Evolutionary conservation across 2,329 filamentous ascomycete species (phyloP).

Genomic region (Beauveria sp.): DNA sequence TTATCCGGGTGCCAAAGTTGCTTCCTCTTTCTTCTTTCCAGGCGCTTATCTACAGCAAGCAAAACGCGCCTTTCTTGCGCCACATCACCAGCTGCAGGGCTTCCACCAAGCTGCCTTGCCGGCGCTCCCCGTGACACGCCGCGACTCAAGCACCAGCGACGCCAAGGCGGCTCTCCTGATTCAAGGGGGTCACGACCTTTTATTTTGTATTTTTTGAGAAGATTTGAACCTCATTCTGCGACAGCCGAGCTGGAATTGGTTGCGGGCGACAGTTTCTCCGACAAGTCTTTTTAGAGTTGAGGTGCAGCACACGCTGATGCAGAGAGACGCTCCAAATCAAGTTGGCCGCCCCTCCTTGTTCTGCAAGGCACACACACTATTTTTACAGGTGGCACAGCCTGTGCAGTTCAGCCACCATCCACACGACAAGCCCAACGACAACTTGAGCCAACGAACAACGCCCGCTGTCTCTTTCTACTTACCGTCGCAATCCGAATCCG

Average conservation of each 20-base stretch:
- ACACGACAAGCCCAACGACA: not conserved
- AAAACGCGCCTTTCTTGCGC: not conserved
- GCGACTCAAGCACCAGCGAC: not conserved
- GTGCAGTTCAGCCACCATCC: not conserved
- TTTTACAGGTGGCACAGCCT: not conserved
- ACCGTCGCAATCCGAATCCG: too few relatives aligned
- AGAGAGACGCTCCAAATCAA: not conserved
- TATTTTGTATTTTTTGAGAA: not conserved
- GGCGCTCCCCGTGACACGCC: constrained; percentile 3
- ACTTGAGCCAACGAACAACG: not conserved
- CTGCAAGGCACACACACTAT: constrained; percentile 4
- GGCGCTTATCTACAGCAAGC: not conserved
- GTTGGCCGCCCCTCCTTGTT: not conserved
- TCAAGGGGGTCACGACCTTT: not conserved
- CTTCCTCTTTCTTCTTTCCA: not conserved
- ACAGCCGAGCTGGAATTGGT: too few relatives aligned
- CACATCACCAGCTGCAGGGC: not conserved
- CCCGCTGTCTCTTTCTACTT: too few relatives aligned
- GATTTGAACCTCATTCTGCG: not conserved
- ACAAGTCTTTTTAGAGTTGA: not conserved
- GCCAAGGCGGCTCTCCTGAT: constrained; percentile 1
- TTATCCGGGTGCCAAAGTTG: not conserved
- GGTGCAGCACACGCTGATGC: not conserved
- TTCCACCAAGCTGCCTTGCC: not conserved
- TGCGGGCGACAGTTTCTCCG: too few relatives aligned